Evolutionary conservation across 1,139 yeast species (phyloP).

Genomic region (Schizosaccharomyces versatilis): DNA sequence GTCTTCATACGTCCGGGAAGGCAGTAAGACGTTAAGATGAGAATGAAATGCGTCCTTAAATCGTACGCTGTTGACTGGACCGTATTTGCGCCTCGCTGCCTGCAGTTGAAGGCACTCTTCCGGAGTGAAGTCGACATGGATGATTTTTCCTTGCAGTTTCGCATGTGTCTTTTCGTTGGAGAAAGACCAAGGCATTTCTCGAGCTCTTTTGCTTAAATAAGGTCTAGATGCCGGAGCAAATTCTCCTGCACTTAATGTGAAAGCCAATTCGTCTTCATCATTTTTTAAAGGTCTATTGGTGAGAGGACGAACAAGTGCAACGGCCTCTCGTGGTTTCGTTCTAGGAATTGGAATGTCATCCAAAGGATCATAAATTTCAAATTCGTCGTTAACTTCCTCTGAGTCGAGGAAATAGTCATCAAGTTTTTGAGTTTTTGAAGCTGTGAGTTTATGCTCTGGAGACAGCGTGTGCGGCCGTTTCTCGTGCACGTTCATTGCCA

Average conservation of each 20-base stretch:
- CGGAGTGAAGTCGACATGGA: neutral
- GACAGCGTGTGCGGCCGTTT: too few relatives aligned
- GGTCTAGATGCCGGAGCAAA: neutral
- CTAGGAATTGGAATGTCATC: neutral
- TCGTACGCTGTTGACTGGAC: slow-evolving; percentile 1
- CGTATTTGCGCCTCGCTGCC: neutral
- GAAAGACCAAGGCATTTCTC: neutral
- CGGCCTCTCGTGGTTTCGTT: neutral
- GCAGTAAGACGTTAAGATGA: neutral
- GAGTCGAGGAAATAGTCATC: too few relatives aligned
- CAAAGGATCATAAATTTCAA: slow-evolving; percentile 1
- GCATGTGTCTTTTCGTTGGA: neutral
- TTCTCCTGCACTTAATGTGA: neutral
- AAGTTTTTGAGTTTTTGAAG: too few relatives aligned
- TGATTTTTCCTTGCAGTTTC: neutral
- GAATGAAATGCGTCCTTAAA: neutral
- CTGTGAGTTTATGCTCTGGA: too few relatives aligned
- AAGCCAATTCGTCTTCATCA: neutral
- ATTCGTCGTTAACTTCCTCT: neutral
- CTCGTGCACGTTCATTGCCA: too few relatives aligned
- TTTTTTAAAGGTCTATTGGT: neutral
- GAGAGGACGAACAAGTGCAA: neutral
- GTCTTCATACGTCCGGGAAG: neutral
- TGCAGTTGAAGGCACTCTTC: neutral
- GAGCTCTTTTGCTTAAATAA: neutral